Conservation (phyloP, 441 rosid species). For the Bruguiera hainesii region DNA sequence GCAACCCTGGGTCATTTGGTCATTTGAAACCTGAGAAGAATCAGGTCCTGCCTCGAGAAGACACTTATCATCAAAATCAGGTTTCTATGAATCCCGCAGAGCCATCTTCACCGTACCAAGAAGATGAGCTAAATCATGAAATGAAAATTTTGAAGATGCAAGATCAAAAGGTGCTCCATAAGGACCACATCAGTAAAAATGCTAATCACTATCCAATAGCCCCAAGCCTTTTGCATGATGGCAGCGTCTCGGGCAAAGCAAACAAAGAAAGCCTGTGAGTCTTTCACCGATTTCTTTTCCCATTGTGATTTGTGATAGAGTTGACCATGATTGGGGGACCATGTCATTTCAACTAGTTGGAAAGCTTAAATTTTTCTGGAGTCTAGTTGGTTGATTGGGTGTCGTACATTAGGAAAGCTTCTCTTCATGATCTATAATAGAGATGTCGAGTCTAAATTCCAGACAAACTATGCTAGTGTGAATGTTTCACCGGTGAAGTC, state of each 20-base stretch:
- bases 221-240: conserved; percentile 83
- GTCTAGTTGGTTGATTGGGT: no score
- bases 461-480: background rate
- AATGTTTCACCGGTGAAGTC: background rate
- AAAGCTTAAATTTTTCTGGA: background rate
- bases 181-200: conserved; percentile 49
- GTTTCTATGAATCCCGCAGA: conserved; percentile 42
- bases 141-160: conserved; percentile 60
- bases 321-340: background rate
- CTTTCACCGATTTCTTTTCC: conserved; percentile 17
- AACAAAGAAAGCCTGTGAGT: conserved; percentile 90
- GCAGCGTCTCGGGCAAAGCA: conserved; percentile 36
- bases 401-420: no score
- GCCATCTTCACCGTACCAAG: conserved; percentile 65
- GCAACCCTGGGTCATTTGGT: conserved; percentile 57
- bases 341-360: background rate
- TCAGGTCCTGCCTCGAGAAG: conserved; percentile 89
- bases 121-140: conserved; percentile 61
- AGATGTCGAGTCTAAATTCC: background rate
- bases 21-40: conserved; percentile 82
- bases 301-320: background rate
- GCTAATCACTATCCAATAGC: conserved; percentile 61
- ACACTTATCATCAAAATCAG: conserved; percentile 44
- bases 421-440: background rate
- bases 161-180: conserved; percentile 45